These are phyloP conservation scores for Auricularia sp. DNA, from an alignment of 768 basidiomycete species.

Conservation along the genomic window DNA sequence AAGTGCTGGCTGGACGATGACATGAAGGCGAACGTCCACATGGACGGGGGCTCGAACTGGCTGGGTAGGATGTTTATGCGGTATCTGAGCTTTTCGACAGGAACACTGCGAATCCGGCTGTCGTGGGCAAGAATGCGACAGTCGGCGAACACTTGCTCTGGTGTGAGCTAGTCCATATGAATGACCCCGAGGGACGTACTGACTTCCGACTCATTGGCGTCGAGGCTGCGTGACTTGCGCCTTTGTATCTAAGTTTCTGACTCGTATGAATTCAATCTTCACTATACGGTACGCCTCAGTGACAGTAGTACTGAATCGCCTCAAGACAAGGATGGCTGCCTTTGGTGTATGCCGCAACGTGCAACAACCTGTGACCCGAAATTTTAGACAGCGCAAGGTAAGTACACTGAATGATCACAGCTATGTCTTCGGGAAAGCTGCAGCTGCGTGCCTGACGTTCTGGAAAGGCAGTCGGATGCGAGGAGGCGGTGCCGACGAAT, in stretches of 20 bases:
- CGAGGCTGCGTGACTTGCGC: not conserved
- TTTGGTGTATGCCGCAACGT: too few species aligned
- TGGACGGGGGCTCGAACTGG: conserved; percentile 1
- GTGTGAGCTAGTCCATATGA: not conserved
- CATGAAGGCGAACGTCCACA: not conserved
- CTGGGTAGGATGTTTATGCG: not conserved
- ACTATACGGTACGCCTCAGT: too few species aligned
- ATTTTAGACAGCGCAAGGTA: too few species aligned
- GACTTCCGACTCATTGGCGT: not conserved
- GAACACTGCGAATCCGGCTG: not conserved
- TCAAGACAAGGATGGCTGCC: too few species aligned
- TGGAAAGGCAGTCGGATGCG: too few species aligned
- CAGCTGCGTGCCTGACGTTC: too few species aligned
- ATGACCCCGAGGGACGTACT: not conserved
- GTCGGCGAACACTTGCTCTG: not conserved
- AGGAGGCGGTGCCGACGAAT: too few species aligned
- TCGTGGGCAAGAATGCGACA: not conserved
- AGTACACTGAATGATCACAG: not conserved
- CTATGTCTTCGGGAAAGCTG: too few species aligned
- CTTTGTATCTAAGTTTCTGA: not conserved
- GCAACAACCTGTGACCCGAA: too few species aligned
- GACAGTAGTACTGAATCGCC: too few species aligned
- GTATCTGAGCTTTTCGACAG: not conserved
- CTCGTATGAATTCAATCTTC: too few species aligned
- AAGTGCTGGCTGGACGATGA: conserved; percentile 9